Conservation (phyloP, 257 asterid genomes). For the Ligustrum vulgare region DNA sequence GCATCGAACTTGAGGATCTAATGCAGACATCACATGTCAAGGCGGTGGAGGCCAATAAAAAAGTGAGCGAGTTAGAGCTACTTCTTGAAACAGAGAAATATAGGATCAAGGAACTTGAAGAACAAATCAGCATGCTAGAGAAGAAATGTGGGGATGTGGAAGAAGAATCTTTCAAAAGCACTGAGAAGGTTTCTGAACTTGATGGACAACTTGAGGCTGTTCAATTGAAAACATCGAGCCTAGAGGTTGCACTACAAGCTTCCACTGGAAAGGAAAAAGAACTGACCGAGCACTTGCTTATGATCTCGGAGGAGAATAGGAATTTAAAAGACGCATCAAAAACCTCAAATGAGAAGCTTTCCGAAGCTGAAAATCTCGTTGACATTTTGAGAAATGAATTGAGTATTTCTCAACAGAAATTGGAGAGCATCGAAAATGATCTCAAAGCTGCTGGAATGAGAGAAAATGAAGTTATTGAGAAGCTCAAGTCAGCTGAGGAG, state of each 20-base stretch:
- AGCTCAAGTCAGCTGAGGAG: slow-evolving; percentile 78
- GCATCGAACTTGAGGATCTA: slow-evolving; percentile 76
- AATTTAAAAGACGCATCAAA: slow-evolving; percentile 50
- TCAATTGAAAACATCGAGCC: slow-evolving; percentile 59
- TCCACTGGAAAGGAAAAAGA: slow-evolving; percentile 71
- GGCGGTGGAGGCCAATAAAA: slow-evolving; percentile 56
- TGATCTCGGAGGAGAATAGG: slow-evolving; percentile 58
- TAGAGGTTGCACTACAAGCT: slow-evolving; percentile 58
- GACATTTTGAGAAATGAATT: slow-evolving; percentile 56
- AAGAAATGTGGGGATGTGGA: slow-evolving; percentile 50
- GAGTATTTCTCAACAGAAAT: slow-evolving; percentile 48
- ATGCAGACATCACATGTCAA: slow-evolving; percentile 66
- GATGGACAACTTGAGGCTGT: slow-evolving; percentile 63
- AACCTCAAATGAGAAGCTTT: slow-evolving; percentile 58
- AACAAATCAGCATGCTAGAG: slow-evolving; percentile 57
- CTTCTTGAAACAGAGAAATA: slow-evolving; percentile 73
- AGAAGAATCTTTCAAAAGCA: slow-evolving; percentile 45
- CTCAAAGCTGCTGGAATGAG: slow-evolving; percentile 53
- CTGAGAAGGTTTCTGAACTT: slow-evolving; percentile 59
- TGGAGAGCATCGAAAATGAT: slow-evolving; percentile 65
- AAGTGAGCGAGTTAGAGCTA: slow-evolving; percentile 64
- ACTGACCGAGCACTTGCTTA: slow-evolving; percentile 40
- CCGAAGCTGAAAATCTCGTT: slow-evolving; percentile 61
- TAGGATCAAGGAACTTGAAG: slow-evolving; percentile 86
- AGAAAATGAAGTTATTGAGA: slow-evolving; percentile 55